Conservation (phyloP, 345 rosid genomes). For the Citrus trifoliata region DNA sequence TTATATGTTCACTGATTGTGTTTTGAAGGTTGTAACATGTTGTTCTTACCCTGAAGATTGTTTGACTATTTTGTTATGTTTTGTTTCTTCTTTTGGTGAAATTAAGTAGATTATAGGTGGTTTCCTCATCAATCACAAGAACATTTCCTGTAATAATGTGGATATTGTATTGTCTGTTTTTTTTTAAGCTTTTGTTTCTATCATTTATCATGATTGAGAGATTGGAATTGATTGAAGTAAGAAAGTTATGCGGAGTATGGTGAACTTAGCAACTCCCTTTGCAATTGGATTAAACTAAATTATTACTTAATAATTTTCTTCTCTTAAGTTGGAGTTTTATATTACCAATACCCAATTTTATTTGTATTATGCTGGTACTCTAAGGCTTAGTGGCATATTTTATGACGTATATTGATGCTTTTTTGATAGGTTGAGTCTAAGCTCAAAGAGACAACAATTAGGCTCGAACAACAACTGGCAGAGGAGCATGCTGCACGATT, state of each 20-base stretch:
- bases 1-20: too few species aligned
- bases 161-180: too few species aligned
- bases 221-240: not conserved
- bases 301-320: not conserved
- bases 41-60: too few species aligned
- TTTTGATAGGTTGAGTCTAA: conserved; percentile 61
- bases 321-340: not conserved
- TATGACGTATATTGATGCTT: not conserved
- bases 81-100: too few species aligned
- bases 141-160: too few species aligned
- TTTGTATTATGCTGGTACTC: not conserved
- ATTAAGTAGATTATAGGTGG: too few species aligned
- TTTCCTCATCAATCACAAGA: too few species aligned
- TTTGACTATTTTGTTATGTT: too few species aligned
- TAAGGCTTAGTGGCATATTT: not conserved
- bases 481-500: conserved; percentile 80
- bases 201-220: not conserved
- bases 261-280: not conserved
- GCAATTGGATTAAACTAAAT: not conserved
- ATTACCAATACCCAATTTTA: not conserved
- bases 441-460: conserved; percentile 61
- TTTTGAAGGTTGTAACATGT: too few species aligned
- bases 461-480: conserved; percentile 67
- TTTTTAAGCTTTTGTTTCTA: too few species aligned
- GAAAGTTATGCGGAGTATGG: not conserved